Conservation (phyloP, 2,329 filamentous ascomycete species). For the Fusarium sp. region DNA sequence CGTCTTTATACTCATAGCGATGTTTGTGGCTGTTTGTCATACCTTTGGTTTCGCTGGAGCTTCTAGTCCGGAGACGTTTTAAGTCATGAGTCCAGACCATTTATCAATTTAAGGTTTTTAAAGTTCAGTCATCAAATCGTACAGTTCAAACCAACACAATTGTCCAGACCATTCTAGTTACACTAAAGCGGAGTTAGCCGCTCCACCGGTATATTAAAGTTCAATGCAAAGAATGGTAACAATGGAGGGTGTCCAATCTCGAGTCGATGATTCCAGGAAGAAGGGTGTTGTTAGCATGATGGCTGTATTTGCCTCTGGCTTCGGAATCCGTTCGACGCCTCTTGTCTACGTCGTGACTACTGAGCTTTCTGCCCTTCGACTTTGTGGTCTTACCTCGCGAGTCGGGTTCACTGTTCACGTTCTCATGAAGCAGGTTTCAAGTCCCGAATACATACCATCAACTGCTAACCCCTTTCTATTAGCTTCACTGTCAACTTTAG, state of each 20-base stretch:
- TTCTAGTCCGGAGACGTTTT: too few species aligned
- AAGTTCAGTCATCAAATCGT: too few species aligned
- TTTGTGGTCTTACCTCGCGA: slow-evolving; percentile 25
- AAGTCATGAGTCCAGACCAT: too few species aligned
- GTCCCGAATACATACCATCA: rapidly evolving
- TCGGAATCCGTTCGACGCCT: slow-evolving; percentile 26
- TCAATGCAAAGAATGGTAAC: too few species aligned
- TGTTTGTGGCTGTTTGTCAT: too few species aligned
- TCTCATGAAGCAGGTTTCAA: slow-evolving; percentile 21
- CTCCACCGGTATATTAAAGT: too few species aligned
- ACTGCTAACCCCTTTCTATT: neutral
- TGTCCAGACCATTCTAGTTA: too few species aligned
- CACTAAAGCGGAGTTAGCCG: too few species aligned
- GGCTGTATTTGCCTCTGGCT: slow-evolving; percentile 37
- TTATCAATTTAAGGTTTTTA: too few species aligned
- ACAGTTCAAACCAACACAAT: too few species aligned
- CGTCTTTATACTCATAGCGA: too few species aligned
- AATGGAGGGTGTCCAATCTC: slow-evolving; percentile 42
- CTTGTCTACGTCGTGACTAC: slow-evolving; percentile 38
- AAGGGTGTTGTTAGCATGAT: slow-evolving; percentile 44
- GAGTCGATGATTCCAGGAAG: slow-evolving; percentile 32
- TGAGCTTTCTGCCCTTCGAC: slow-evolving; percentile 33
- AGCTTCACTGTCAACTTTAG: slow-evolving; percentile 39
- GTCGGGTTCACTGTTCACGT: slow-evolving; percentile 34
- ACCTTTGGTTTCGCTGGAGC: too few species aligned